Evolutionary conservation across 2,329 filamentous ascomycete genomes (phyloP).

Genomic region (Falciphora oryzae): DNA sequence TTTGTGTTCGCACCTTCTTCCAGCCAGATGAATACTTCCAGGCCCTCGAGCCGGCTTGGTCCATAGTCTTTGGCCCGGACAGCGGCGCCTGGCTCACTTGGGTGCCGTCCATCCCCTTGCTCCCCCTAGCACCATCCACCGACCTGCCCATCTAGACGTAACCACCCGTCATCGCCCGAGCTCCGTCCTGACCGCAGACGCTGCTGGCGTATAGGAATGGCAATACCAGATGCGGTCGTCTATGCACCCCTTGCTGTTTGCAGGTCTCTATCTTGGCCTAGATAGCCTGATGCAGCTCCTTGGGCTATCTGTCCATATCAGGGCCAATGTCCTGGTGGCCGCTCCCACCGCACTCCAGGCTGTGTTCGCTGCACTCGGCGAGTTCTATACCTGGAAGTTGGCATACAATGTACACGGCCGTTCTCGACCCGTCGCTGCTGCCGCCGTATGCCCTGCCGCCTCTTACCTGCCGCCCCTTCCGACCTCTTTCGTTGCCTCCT

Average conservation of each 20-base stretch:
- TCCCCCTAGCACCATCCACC: neutral
- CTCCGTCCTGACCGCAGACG: conserved; percentile 5
- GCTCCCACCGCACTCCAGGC: conserved; percentile 74
- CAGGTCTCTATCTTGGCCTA: conserved; percentile 61
- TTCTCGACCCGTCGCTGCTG: conserved; percentile 57
- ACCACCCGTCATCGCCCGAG: neutral
- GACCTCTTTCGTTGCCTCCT: neutral
- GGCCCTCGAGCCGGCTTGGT: conserved; percentile 90
- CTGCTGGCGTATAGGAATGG: conserved; percentile 70
- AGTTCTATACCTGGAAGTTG: conserved; percentile 85
- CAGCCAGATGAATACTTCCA: conserved; percentile 99
- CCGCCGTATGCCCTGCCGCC: conserved; percentile 54
- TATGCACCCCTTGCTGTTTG: conserved; percentile 84
- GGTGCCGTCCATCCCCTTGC: conserved; percentile 48
- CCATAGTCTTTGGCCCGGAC: conserved; percentile 69
- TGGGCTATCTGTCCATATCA: conserved; percentile 45
- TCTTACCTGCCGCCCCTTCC: conserved; percentile 6
- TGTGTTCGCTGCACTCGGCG: conserved; percentile 67
- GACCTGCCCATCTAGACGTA: neutral
- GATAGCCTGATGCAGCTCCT: conserved; percentile 51
- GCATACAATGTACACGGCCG: conserved; percentile 67
- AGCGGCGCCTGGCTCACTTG: conserved; percentile 93
- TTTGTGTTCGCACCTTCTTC: conserved; percentile 82
- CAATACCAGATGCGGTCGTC: conserved; percentile 79
- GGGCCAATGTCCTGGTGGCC: conserved; percentile 62